These are phyloP conservation scores for Diaporthe capsici DNA, from an alignment of 2,329 filamentous ascomycete genomes.

Conservation along the genomic window DNA sequence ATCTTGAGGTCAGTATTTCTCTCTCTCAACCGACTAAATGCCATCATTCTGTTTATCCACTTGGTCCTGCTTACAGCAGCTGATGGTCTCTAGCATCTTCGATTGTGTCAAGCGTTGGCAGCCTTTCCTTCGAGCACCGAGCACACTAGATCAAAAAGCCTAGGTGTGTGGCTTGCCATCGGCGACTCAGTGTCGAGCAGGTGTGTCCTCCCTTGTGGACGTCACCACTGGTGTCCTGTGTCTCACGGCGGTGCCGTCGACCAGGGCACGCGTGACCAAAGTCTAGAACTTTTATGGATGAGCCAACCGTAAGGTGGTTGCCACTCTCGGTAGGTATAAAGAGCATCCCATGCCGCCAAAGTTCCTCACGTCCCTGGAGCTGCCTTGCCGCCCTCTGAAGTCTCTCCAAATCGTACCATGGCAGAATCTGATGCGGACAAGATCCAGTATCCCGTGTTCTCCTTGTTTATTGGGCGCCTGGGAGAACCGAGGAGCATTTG, in stretches of 20 bases:
- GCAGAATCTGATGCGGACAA: background rate
- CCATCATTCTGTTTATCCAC: background rate
- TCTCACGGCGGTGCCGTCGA: background rate
- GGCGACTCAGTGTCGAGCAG: too few relatives aligned
- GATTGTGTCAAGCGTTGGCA: background rate
- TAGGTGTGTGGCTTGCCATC: background rate
- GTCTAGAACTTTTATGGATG: background rate
- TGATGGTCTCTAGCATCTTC: background rate
- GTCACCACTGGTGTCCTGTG: background rate
- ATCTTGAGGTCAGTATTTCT: background rate
- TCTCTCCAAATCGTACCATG: background rate
- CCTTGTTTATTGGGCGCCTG: background rate
- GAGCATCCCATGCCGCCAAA: background rate
- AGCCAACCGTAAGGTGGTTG: background rate
- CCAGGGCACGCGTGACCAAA: background rate
- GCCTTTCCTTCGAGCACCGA: background rate
- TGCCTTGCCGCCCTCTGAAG: too few relatives aligned
- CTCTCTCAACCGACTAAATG: too few relatives aligned
- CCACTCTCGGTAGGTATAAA: background rate
- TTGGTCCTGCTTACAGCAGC: background rate
- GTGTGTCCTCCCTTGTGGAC: background rate
- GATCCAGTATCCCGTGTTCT: background rate
- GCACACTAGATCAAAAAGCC: background rate
- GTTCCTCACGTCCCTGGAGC: accelerated
- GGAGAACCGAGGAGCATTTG: background rate